Evolutionary conservation across 306 rosid genomes (phyloP).

Genomic region (Quercus gilva): DNA sequence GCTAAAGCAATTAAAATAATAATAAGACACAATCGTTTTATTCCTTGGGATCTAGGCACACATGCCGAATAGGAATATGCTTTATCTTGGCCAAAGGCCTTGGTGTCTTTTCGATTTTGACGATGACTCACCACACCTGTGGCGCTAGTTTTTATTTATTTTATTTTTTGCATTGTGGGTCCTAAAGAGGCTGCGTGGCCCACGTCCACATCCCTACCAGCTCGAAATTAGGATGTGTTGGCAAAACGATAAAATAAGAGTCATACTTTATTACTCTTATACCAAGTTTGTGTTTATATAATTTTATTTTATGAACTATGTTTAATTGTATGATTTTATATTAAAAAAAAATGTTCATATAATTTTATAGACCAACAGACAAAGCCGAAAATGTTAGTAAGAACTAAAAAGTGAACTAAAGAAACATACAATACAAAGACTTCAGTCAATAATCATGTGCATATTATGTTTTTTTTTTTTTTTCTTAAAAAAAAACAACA

Average conservation of each 20-base stretch:
- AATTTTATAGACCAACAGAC: too few relatives aligned
- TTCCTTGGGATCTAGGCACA: slow-evolving; percentile 39
- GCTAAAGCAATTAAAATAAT: not conserved
- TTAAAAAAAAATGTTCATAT: too few relatives aligned
- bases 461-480: not conserved
- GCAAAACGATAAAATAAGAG: slow-evolving; percentile 52
- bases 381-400: slow-evolving; percentile 2
- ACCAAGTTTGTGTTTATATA: not conserved
- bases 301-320: too few relatives aligned
- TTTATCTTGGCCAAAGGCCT: not conserved
- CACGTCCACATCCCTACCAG: slow-evolving; percentile 37
- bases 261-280: slow-evolving; percentile 6
- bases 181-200: slow-evolving; percentile 16
- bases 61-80: slow-evolving; percentile 35
- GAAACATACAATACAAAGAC: slow-evolving; percentile 18
- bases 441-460: slow-evolving; percentile 9
- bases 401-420: not conserved
- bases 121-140: slow-evolving; percentile 52
- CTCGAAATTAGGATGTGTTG: not conserved
- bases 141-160: slow-evolving; percentile 18
- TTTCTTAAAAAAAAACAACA: not conserved
- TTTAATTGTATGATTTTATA: not conserved
- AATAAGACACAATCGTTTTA: slow-evolving; percentile 7
- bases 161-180: not conserved
- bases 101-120: not conserved